phyloP scores from a whole-genome alignment of 805 yeast species.

The Grigorovia jiainica region DNA sequence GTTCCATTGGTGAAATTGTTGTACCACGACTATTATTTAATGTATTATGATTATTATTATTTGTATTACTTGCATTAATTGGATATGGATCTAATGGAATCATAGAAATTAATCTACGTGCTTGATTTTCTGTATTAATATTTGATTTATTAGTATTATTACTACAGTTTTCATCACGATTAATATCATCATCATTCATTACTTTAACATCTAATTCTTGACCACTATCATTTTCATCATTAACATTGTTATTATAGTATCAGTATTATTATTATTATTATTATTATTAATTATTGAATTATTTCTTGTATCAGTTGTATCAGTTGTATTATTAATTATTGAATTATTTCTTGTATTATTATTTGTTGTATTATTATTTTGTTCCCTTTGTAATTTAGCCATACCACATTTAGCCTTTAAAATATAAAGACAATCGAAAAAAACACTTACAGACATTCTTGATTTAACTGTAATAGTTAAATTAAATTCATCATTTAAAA shows the following conservation, averaged over 20 bases:
- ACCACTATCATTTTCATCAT: conserved; percentile 2
- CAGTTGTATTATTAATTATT: background rate
- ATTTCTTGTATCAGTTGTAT: background rate
- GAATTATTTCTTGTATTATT: background rate
- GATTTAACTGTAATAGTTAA: conserved; percentile 54
- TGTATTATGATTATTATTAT: conserved; percentile 10
- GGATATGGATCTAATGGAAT: conserved; percentile 82
- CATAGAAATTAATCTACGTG: conserved; percentile 64
- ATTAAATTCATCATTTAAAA: conserved; percentile 22
- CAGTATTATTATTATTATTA: background rate
- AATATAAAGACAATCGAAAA: conserved; percentile 82
- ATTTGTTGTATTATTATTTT: background rate
- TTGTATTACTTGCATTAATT: conserved; percentile 31
- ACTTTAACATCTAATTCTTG: conserved; percentile 27
- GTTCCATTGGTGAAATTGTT: conserved; percentile 1
- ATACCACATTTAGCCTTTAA: conserved; percentile 83
- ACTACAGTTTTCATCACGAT: background rate
- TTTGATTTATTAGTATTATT: conserved; percentile 24
- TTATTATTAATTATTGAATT: background rate
- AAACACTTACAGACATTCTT: conserved; percentile 86
- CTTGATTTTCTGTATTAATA: conserved; percentile 22
- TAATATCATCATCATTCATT: conserved; percentile 25
- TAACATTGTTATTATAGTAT: conserved; percentile 6
- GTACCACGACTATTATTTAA: conserved; percentile 12
- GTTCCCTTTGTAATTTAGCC: conserved; percentile 46